phyloP scores from a whole-genome alignment of 73 alveolate species.

The Breviolum minutum region DNA sequence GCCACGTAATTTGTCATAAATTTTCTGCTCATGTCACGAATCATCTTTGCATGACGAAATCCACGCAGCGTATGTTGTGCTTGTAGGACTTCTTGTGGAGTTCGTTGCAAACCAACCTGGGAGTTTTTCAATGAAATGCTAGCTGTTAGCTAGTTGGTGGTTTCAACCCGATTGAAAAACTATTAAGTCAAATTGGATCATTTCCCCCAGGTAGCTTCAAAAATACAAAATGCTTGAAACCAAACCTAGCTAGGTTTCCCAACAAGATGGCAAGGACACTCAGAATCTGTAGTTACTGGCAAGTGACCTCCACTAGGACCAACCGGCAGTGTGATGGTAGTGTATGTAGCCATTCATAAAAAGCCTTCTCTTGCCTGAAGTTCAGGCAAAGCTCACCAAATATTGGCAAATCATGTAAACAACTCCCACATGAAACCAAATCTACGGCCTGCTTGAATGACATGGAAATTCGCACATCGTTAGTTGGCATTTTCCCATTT shows the following conservation, averaged over 20 bases:
- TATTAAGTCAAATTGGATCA: no score
- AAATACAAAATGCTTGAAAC: neutral
- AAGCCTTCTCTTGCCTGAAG: conserved; percentile 34
- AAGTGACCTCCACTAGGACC: neutral
- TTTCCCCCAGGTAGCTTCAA: neutral
- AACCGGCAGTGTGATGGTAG: conserved; percentile 34
- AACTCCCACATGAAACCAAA: no score
- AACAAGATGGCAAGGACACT: neutral
- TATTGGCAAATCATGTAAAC: neutral
- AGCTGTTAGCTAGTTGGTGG: neutral
- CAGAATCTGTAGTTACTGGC: neutral
- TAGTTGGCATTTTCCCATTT: no score
- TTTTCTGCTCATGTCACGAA: neutral
- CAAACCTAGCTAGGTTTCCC: neutral
- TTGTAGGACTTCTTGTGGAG: conserved; percentile 1
- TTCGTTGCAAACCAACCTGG: neutral
- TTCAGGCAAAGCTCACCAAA: neutral
- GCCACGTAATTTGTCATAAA: neutral
- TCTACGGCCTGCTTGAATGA: no score
- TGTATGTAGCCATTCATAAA: conserved; percentile 12
- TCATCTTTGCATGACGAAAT: neutral
- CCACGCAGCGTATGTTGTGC: neutral
- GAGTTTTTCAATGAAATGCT: no score
- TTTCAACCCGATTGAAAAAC: neutral
- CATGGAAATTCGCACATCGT: no score